Base-by-base conservation (phyloP, 768 basidiomycete genomes). In the Tylopilus intermedius region DNA sequence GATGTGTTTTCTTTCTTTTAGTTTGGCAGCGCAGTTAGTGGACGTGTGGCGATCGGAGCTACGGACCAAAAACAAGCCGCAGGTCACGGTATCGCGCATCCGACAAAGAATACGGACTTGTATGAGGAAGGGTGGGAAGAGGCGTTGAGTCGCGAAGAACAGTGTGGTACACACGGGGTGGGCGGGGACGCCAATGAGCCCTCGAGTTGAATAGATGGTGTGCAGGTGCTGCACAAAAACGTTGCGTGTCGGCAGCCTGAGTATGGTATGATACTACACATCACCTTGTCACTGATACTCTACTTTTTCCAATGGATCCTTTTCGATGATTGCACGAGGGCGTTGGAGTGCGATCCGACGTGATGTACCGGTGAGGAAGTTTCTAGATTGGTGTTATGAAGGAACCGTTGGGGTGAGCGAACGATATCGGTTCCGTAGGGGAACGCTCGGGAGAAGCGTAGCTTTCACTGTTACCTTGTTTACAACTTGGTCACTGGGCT, bases 11-110 rank as follows among this genome's bases (percentile, higher is more conserved):
- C 18, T 40, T 24, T 13, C 14, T 44, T 35, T 30, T 57, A 90
- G 88, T 65, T 74, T 80, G 64, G 82, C 76, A 8, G 71, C 86
- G 7, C 77, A 76, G 64, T 77, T 81, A 0, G 88, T 94, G 21
- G 74, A 81, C 45, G 76, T 80, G n/a, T 98, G 95, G 95, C 86
- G 83, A 60, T 62, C 71, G 1, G 85, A 86, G n/a, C 76, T 99
- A 32, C 73, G 77, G 51, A 62, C 70, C 11, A 87, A 85, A 62
- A 83, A 82, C 46, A 83, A 89, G 52, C 65, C 77, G 77, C 74
- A 15, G 77, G n/a, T n/a, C n/a, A n/a, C n/a, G n/a, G 80, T 1
- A 77, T 99, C 37, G 91, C 90, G 0, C 82, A 90, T 67, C 94
- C 95, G 0, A 63, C 62, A 4, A 77, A 76, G 45, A 77, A 86